A percentile compares a stretch with the other conserved stretches of the same genome.
Conservation (phyloP, 805 yeast genomes). For the Spathaspora boniae region DNA sequence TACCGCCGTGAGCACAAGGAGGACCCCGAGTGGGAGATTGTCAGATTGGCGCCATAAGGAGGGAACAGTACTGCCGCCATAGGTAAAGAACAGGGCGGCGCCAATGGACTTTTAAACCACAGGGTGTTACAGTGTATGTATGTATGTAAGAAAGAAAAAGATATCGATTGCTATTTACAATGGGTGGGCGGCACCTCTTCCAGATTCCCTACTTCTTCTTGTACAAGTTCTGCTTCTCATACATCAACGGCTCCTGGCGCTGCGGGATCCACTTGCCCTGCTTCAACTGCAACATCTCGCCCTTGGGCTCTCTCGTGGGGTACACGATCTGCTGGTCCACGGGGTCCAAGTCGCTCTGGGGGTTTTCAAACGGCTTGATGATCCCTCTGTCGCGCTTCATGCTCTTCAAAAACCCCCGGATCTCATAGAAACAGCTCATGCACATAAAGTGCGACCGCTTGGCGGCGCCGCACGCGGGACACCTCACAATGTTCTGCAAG, state of each 20-base stretch:
- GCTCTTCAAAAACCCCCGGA: conserved; percentile 68
- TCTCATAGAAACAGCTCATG: conserved; percentile 86
- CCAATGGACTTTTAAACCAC: no score
- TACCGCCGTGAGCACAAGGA: conserved; percentile 53
- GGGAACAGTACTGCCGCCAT: no score
- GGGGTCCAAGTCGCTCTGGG: conserved; percentile 44
- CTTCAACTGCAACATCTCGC: conserved; percentile 26
- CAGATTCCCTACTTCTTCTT: conserved; percentile 10
- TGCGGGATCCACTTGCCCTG: conserved; percentile 44
- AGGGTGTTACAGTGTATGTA: neutral
- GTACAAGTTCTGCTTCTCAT: conserved; percentile 21
- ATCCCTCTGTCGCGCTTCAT: conserved; percentile 28
- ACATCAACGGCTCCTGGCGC: conserved; percentile 41
- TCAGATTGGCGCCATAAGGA: conserved; percentile 71
- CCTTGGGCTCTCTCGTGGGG: conserved; percentile 61
- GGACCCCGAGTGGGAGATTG: conserved; percentile 55
- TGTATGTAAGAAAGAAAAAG: conserved; percentile 6
- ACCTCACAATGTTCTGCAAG: conserved; percentile 73
- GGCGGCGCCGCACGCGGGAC: conserved; percentile 93
- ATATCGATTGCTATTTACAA: neutral
- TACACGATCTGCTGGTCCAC: conserved; percentile 64
- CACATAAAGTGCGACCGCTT: conserved; percentile 89
- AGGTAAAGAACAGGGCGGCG: no score
- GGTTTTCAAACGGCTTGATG: conserved; percentile 10
- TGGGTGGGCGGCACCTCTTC: no score